Percentiles rank a stretch among this genome's conserved stretches.
Evolutionary conservation across 1,139 yeast genomes (phyloP).

Genomic region (Yamadazyma dushanensis): DNA sequence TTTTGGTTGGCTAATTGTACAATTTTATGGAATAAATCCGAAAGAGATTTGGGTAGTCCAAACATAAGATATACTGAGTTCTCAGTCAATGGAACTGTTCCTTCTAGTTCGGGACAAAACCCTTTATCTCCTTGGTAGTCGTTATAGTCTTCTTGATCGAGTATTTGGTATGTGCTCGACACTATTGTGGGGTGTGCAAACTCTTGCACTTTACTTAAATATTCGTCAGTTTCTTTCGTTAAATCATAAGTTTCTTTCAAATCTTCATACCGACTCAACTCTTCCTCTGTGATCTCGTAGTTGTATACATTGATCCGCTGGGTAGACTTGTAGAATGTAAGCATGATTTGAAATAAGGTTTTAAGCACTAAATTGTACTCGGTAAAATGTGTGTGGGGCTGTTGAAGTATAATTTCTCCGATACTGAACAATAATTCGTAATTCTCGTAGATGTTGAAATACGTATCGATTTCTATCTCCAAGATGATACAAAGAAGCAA

Average conservation of each 20-base stretch:
- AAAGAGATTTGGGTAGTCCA: conserved; percentile 49
- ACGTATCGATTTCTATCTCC: conserved; percentile 39
- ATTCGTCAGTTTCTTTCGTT: conserved; percentile 17
- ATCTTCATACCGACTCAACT: conserved; percentile 33
- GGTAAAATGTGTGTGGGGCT: conserved; percentile 14
- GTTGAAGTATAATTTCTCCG: conserved; percentile 26
- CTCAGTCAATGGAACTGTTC: conserved; percentile 9
- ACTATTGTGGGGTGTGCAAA: conserved; percentile 6
- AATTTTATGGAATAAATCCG: conserved; percentile 45
- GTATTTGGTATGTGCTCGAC: conserved; percentile 5
- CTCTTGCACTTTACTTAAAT: background rate
- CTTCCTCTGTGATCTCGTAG: conserved; percentile 35
- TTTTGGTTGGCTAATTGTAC: conserved; percentile 54
- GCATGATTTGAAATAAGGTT: conserved; percentile 28
- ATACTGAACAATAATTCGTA: conserved; percentile 44
- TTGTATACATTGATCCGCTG: conserved; percentile 41
- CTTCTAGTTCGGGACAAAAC: conserved; percentile 9
- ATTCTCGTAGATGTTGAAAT: conserved; percentile 44
- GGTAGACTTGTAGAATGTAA: conserved; percentile 39
- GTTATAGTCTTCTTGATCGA: conserved; percentile 14
- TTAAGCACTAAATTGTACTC: background rate
- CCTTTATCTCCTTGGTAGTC: conserved; percentile 11
- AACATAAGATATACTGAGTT: conserved; percentile 40
- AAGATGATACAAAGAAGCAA: conserved; percentile 32
- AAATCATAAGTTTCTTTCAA: conserved; percentile 37